Base-by-base conservation (phyloP, 2,329 filamentous ascomycete species). In the Colletotrichum karsti region DNA sequence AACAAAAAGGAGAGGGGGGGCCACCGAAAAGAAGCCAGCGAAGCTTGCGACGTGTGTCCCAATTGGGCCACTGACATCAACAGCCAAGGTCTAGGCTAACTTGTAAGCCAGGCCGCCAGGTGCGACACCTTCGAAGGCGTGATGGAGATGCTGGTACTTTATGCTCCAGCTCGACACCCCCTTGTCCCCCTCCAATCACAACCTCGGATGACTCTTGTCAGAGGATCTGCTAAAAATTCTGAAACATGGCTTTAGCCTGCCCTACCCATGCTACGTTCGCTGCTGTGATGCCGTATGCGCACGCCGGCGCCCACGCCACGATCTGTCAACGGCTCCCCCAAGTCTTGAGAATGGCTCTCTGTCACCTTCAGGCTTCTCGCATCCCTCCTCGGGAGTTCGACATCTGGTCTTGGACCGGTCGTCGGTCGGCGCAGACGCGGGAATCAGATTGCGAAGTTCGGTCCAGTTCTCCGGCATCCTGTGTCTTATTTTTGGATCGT, bases 181-280 rank as follows among this genome's bases (percentile, higher is more conserved):
- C 42, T 50, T 22, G 30, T 10, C 13, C 24, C 37, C 46, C 33
- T 59, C 66, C 66, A 69, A 69, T 69, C 50, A 69, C 48, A 50
- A 51, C 24, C 55, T 67, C 63, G 62, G 63, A 67, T 39, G 55
- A 37, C 63, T 67, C 66, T 69, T 69, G 66, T 62, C 62, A 67
- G 66, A 69, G 56, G 55, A 67, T 62, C 55, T 57, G 48, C 66
- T 62, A 53, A 61, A 42, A 46, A 62, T 61, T 66, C 63, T 67
- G 66, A 69, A 69, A 69, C 66, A 62, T 26, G 50, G 37, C 56
- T 56, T 68, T 62, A 56, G 42, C 48, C 63, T 62, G 41, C 54
- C 62, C 41, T 67, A 44, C 41, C 60, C 60, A 41, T 33, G 30
- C 42, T 48, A 65, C 44, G 18, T 26, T 28, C 51, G 42, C 64